Conservation (phyloP, 495 filamentous ascomycete genomes). For the Aspergillus heteromorphus region DNA sequence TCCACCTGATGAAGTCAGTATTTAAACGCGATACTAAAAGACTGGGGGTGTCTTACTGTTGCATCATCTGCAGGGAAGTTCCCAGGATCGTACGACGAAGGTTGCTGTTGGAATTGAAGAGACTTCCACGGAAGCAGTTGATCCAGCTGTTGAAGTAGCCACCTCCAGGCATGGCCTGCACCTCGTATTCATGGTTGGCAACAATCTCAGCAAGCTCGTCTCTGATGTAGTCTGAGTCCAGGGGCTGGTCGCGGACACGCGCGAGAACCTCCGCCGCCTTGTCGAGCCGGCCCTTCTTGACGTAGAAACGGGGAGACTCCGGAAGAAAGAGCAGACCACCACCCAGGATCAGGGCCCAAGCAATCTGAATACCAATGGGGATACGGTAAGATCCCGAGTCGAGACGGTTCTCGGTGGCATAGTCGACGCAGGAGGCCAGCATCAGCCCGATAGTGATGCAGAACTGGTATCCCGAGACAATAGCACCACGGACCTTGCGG, state of each 20-base stretch:
- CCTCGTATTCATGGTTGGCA: conserved; percentile 71
- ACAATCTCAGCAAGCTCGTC: conserved; percentile 69
- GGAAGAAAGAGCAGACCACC: conserved; percentile 67
- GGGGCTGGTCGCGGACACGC: conserved; percentile 40
- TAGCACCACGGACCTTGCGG: conserved; percentile 60
- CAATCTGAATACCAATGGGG: conserved; percentile 61
- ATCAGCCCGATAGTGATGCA: conserved; percentile 69
- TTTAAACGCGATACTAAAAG: neutral
- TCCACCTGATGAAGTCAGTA: conserved; percentile 35
- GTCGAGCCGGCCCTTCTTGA: conserved; percentile 49
- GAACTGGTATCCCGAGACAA: conserved; percentile 68
- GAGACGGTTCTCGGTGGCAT: conserved; percentile 54
- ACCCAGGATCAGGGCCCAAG: conserved; percentile 61
- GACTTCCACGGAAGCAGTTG: conserved; percentile 63
- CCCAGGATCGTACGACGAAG: conserved; percentile 71
- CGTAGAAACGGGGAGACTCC: conserved; percentile 64
- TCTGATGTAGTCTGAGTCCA: conserved; percentile 58
- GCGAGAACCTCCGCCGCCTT: conserved; percentile 35
- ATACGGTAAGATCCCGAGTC: conserved; percentile 67
- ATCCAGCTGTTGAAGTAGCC: conserved; percentile 56
- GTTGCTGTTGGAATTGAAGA: conserved; percentile 57
- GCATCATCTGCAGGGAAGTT: conserved; percentile 73
- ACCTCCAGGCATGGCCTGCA: conserved; percentile 51
- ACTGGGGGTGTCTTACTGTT: conserved; percentile 47
- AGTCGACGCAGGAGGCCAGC: conserved; percentile 66